Conservation (phyloP, 495 filamentous ascomycete species). For the Tuber umbilicatum region DNA sequence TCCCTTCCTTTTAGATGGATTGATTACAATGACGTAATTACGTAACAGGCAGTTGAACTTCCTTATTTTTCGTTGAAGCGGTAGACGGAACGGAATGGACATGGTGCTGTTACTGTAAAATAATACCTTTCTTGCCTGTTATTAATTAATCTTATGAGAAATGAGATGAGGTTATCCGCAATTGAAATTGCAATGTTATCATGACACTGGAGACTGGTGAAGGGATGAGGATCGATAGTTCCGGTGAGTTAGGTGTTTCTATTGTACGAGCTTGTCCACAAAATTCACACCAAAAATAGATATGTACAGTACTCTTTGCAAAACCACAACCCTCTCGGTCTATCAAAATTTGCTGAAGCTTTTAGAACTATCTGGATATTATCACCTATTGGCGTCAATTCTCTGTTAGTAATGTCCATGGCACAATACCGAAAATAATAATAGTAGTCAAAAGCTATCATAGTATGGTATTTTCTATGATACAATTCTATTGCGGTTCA, state of each 20-base stretch:
- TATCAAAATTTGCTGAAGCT: no score
- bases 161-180: background rate
- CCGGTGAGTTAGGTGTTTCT: background rate
- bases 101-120: background rate
- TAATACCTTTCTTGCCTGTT: background rate
- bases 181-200: background rate
- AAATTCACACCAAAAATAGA: no score
- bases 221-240: background rate
- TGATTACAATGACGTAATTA: background rate
- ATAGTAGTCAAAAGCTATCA: no score
- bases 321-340: no score
- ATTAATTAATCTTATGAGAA: background rate
- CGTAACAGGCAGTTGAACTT: background rate
- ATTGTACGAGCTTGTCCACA: no score
- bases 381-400: no score
- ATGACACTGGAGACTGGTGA: background rate
- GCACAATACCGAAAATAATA: no score
- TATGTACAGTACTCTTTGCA: no score
- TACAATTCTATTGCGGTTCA: no score
- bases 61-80: background rate
- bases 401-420: no score
- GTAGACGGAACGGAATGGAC: background rate
- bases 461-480: no score
- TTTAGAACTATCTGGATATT: no score
- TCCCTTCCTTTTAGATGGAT: background rate